These are phyloP conservation scores for Neotropicomus parvogracilis DNA, from an alignment of 1,284 basidiomycete species.

Conservation along the genomic window DNA sequence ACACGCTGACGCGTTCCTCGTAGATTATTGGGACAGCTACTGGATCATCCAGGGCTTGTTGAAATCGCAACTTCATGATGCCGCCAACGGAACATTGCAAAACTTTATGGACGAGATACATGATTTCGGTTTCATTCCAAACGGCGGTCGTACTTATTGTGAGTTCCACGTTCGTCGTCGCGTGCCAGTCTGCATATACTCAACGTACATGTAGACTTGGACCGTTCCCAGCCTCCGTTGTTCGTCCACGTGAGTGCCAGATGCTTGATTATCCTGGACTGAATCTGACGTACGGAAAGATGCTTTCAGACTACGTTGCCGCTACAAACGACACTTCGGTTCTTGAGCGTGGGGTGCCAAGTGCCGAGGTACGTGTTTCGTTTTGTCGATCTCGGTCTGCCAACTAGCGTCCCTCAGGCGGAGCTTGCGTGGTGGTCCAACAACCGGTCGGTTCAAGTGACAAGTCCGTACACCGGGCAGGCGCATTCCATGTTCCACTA, in stretches of 20 bases:
- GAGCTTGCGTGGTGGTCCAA: constrained; percentile 82
- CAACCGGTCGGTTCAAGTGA: constrained; percentile 73
- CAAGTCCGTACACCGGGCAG: constrained; percentile 67
- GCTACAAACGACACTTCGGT: constrained; percentile 60
- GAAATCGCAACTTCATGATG: constrained; percentile 68
- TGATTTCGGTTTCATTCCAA: constrained; percentile 83
- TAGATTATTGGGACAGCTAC: constrained; percentile 81
- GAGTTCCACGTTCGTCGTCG: constrained; percentile 26
- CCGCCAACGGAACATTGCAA: constrained; percentile 74
- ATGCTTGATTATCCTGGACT: not conserved
- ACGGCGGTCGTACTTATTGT: constrained; percentile 85
- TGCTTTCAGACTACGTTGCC: constrained; percentile 65
- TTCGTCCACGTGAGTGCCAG: constrained; percentile 63
- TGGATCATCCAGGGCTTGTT: constrained; percentile 87
- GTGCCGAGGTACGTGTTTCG: constrained; percentile 47
- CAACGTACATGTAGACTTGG: constrained; percentile 56
- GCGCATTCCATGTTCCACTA: constrained; percentile 71
- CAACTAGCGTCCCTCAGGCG: constrained; percentile 37
- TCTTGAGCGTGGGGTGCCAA: constrained; percentile 59
- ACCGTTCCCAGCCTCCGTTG: constrained; percentile 87
- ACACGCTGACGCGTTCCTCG: constrained; percentile 2
- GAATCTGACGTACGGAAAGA: constrained; percentile 36
- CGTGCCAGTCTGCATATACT: not conserved
- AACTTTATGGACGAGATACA: constrained; percentile 94
- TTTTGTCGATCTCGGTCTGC: constrained; percentile 36